Evolutionary conservation across 108 stramenopile species (phyloP).

Genomic region (Nitzschia putrida): DNA sequence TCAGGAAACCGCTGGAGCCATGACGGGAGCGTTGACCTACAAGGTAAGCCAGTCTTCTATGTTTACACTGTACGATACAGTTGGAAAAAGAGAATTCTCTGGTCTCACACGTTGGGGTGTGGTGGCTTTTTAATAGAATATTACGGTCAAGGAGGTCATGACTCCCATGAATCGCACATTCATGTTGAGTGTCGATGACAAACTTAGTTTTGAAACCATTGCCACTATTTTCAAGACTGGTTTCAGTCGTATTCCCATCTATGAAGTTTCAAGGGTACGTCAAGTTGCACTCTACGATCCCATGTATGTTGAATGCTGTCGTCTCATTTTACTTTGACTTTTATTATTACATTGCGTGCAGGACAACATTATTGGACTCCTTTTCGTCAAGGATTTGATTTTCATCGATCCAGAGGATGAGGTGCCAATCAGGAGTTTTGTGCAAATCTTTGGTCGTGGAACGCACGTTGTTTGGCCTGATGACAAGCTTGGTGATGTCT

Average conservation of each 20-base stretch:
- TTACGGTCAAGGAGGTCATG: constrained; percentile 90
- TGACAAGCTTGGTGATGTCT: constrained; percentile 86
- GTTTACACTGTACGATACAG: neutral
- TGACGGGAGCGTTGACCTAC: constrained; percentile 93
- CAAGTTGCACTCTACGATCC: no score
- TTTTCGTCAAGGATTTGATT: constrained; percentile 98
- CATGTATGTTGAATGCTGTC: neutral
- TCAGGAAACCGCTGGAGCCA: constrained; percentile 86
- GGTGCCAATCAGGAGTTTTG: constrained; percentile 82
- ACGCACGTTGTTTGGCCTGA: constrained; percentile 87
- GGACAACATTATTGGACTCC: constrained; percentile 91
- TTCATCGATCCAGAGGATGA: constrained; percentile 97
- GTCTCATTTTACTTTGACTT: neutral
- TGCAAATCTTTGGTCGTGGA: constrained; percentile 91
- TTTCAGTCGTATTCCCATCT: constrained; percentile 91
- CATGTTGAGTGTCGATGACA: constrained; percentile 89
- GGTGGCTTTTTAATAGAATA: constrained; percentile 25
- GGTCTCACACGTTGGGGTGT: neutral
- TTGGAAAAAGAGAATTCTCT: neutral
- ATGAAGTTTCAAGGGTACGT: constrained; percentile 63
- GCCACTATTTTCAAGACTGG: constrained; percentile 95
- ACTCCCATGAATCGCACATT: constrained; percentile 90
- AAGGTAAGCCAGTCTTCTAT: constrained; percentile 24
- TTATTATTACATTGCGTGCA: neutral
- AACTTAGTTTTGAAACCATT: constrained; percentile 90